Evolutionary conservation across 106 monocot species (phyloP).

Genomic region (Allium sativum): DNA sequence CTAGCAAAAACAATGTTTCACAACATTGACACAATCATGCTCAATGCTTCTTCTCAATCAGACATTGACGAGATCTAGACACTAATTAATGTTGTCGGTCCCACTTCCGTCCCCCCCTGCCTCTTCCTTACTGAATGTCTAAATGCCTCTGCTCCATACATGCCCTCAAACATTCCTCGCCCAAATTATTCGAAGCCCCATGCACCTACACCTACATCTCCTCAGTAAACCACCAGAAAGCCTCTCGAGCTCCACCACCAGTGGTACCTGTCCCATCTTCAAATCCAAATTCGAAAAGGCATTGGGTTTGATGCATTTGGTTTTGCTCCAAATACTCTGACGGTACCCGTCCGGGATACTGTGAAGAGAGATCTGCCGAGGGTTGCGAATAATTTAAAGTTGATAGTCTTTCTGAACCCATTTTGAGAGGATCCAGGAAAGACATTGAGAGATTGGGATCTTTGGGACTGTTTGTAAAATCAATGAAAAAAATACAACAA

Average conservation of each 20-base stretch:
- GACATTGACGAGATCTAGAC: conserved; percentile 99
- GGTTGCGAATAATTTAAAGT: conserved; percentile 79
- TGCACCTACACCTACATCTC: conserved; percentile 20
- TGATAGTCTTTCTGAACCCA: conserved; percentile 86
- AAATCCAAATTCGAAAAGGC: neutral
- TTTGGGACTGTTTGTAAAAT: no score
- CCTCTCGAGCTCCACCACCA: conserved; percentile 8
- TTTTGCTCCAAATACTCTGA: conserved; percentile 60
- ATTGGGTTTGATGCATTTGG: conserved; percentile 61
- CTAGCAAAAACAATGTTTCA: neutral
- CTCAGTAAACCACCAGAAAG: conserved; percentile 10
- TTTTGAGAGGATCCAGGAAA: conserved; percentile 82
- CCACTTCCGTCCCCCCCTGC: conserved; percentile 51
- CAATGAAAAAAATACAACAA: no score
- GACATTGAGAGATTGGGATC: conserved; percentile 92
- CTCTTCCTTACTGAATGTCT: neutral
- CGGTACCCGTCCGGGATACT: conserved; percentile 94
- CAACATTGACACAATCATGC: conserved; percentile 41
- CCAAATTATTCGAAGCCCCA: conserved; percentile 14
- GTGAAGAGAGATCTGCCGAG: conserved; percentile 82
- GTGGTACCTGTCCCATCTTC: conserved; percentile 8
- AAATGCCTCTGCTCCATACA: conserved; percentile 21
- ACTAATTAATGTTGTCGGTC: conserved; percentile 49
- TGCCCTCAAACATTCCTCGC: conserved; percentile 9
- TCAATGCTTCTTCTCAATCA: conserved; percentile 85